Evolutionary conservation across 495 filamentous ascomycete species (phyloP).

Genomic region (Podospora didyma): DNA sequence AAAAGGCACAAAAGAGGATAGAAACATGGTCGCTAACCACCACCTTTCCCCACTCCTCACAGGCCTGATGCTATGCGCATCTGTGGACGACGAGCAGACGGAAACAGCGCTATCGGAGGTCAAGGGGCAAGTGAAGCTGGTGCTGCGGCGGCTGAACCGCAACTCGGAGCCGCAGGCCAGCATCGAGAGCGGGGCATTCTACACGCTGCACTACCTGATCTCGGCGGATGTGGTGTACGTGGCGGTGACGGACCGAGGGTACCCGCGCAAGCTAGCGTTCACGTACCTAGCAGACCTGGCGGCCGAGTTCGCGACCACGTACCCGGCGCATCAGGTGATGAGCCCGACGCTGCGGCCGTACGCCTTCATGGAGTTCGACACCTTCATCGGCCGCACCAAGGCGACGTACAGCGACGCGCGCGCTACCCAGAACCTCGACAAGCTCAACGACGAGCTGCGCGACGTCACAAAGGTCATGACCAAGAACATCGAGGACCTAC

Average conservation of each 20-base stretch:
- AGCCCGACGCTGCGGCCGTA: slow-evolving; percentile 78
- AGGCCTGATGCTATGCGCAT: slow-evolving; percentile 94
- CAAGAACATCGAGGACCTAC: slow-evolving; percentile 97
- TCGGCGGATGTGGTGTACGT: slow-evolving; percentile 79
- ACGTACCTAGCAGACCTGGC: slow-evolving; percentile 94
- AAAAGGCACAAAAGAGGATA: neutral
- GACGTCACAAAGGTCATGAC: slow-evolving; percentile 99
- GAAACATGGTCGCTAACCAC: neutral
- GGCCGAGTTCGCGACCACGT: slow-evolving; percentile 85
- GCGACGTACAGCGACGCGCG: slow-evolving; percentile 91
- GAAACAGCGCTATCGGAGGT: slow-evolving; percentile 79
- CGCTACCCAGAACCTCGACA: slow-evolving; percentile 80
- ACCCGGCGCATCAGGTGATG: slow-evolving; percentile 67
- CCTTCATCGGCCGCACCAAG: slow-evolving; percentile 90
- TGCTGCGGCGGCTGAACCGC: slow-evolving; percentile 79
- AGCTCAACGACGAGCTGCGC: slow-evolving; percentile 89
- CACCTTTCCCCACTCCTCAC: neutral
- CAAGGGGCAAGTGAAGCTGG: slow-evolving; percentile 85
- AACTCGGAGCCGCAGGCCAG: slow-evolving; percentile 86
- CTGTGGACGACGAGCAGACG: slow-evolving; percentile 75
- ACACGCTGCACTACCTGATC: slow-evolving; percentile 89
- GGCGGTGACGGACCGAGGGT: slow-evolving; percentile 86
- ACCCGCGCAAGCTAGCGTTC: slow-evolving; percentile 97
- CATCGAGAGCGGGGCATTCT: slow-evolving; percentile 72
- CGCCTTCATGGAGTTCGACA: slow-evolving; percentile 96